Evolutionary conservation across 2,329 filamentous ascomycete species (phyloP).

Genomic region (Diaporthe nobilis): DNA sequence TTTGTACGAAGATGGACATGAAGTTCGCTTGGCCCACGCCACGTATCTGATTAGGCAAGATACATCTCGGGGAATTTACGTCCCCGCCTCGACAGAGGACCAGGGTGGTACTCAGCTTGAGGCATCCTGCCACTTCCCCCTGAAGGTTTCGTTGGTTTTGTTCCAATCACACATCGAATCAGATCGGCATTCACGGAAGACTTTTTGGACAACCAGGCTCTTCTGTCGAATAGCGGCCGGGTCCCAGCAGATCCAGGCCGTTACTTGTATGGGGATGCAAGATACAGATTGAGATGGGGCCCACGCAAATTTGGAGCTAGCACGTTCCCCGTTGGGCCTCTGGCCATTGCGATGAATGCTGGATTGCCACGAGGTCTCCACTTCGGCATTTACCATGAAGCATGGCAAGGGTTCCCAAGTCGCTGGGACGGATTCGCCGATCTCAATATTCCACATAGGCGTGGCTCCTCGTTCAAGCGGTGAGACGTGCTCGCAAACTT

Average conservation of each 20-base stretch:
- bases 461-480: neutral
- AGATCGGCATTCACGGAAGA: neutral
- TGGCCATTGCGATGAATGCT: neutral
- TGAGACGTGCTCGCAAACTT: neutral
- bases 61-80: constrained; percentile 9
- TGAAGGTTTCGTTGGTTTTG: neutral
- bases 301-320: constrained; percentile 6
- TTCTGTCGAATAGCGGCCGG: neutral
- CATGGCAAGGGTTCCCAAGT: constrained; percentile 23
- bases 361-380: constrained; percentile 10
- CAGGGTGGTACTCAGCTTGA: neutral
- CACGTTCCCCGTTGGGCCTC: neutral
- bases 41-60: neutral
- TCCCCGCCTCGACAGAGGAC: neutral
- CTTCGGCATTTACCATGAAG: constrained; percentile 22
- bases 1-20: neutral
- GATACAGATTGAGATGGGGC: constrained; percentile 11
- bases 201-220: neutral
- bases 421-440: constrained; percentile 27
- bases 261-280: neutral
- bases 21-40: neutral
- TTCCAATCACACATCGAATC: neutral
- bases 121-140: neutral
- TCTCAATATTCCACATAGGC: neutral
- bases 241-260: neutral